Evolutionary conservation across 1,284 basidiomycete genomes (phyloP).

Genomic region (Phaffia rhodozyma): DNA sequence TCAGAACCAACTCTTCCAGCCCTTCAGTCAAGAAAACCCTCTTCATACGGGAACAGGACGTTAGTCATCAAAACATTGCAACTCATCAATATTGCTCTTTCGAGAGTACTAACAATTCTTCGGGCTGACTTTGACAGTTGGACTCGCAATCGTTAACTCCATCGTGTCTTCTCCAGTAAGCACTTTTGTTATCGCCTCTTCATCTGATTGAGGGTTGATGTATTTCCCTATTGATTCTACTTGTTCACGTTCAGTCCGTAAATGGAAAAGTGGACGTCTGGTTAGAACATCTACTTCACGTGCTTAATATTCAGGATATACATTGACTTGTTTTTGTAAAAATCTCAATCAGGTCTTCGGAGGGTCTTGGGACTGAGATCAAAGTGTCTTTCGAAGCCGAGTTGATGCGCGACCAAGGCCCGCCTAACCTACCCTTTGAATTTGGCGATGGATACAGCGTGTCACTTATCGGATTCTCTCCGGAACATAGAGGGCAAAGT

Average conservation of each 20-base stretch:
- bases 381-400: constrained; percentile 75
- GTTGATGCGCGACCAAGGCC: constrained; percentile 30
- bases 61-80: not conserved
- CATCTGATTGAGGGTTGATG: not conserved
- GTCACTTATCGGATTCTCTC: constrained; percentile 62
- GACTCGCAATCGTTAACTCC: constrained; percentile 92
- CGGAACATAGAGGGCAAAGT: constrained; percentile 52
- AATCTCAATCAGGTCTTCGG: constrained; percentile 35
- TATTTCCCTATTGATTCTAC: constrained; percentile 33
- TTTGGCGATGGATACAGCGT: constrained; percentile 44
- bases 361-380: constrained; percentile 86
- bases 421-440: constrained; percentile 36
- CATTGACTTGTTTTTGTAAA: too few species aligned
- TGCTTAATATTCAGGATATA: constrained; percentile 65
- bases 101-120: constrained; percentile 40
- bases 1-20: constrained; percentile 89
- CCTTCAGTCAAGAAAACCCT: constrained; percentile 67
- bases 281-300: constrained; percentile 16
- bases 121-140: constrained; percentile 71
- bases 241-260: constrained; percentile 58
- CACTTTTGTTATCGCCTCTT: not conserved
- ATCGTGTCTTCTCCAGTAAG: constrained; percentile 61
- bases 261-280: constrained; percentile 55
- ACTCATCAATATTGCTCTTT: not conserved
- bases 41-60: constrained; percentile 18